phyloP scores from a whole-genome alignment of 495 filamentous ascomycete species.

The Aspergillus sparsus region DNA sequence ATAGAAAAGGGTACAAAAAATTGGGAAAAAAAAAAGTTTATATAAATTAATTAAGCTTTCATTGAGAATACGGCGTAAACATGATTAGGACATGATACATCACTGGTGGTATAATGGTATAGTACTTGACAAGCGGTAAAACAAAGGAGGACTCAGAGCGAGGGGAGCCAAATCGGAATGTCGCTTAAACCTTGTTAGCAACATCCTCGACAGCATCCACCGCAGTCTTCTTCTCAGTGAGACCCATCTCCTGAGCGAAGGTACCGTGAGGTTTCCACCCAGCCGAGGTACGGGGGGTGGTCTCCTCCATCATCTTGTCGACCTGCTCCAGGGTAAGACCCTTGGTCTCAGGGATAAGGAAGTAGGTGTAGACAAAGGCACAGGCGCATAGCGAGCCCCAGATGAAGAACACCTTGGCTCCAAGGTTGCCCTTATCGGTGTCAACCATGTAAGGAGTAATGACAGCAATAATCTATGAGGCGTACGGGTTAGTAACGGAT shows the following conservation, averaged over 20 bases:
- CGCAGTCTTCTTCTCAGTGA: conserved; percentile 41
- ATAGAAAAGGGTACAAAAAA: too few species aligned
- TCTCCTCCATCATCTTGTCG: conserved; percentile 88
- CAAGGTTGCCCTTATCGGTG: conserved; percentile 64
- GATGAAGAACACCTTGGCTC: conserved; percentile 80
- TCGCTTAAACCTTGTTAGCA: conserved; percentile 37
- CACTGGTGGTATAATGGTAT: background rate
- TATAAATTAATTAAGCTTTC: background rate
- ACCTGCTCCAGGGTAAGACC: conserved; percentile 86
- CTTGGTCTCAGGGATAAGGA: conserved; percentile 84
- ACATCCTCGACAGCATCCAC: conserved; percentile 37
- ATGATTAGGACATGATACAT: conserved; percentile 5
- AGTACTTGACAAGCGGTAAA: conserved; percentile 2
- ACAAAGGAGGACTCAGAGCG: background rate
- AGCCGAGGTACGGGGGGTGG: conserved; percentile 70
- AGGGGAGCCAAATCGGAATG: background rate
- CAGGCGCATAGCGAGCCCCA: conserved; percentile 71
- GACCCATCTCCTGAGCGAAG: conserved; percentile 65
- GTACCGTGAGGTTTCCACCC: conserved; percentile 75
- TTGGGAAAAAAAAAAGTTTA: background rate
- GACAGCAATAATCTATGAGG: conserved; percentile 57
- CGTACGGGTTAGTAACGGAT: background rate
- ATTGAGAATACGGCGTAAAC: conserved; percentile 2
- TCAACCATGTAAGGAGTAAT: conserved; percentile 83
- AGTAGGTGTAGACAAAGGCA: conserved; percentile 73